A percentile compares a stretch with the other conserved stretches of the same genome.
phyloP scores from a whole-genome alignment of 805 yeast species.

The Candida ponderosae region DNA sequence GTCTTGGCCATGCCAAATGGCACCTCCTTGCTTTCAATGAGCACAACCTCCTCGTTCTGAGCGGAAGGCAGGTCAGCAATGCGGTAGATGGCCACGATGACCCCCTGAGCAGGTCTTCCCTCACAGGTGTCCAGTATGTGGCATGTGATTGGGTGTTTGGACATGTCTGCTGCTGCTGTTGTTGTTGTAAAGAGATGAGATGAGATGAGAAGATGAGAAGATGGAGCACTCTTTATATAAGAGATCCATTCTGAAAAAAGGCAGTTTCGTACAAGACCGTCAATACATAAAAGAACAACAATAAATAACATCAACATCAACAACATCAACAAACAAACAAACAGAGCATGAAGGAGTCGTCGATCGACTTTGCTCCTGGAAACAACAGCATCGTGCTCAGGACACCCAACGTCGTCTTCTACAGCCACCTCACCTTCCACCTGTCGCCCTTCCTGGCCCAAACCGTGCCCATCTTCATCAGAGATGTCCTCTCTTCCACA shows the following conservation, averaged over 20 bases:
- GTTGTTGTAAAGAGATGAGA: too few species aligned
- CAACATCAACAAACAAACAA: too few species aligned
- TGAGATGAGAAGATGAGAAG: too few species aligned
- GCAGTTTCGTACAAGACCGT: too few species aligned
- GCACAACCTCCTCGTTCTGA: conserved; percentile 18
- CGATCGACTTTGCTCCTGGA: conserved; percentile 18
- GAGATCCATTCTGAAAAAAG: too few species aligned
- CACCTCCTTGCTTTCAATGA: conserved; percentile 19
- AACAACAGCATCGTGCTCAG: conserved; percentile 18
- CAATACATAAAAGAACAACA: too few species aligned
- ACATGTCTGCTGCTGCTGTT: too few species aligned
- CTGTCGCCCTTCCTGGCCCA: conserved; percentile 21
- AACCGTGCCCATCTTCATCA: conserved; percentile 22
- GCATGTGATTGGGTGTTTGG: conserved; percentile 63
- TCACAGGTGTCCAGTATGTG: conserved; percentile 79
- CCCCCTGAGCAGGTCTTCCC: conserved; percentile 78
- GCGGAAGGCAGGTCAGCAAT: conserved; percentile 14
- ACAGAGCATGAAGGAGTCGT: neutral
- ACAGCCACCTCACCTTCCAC: conserved; percentile 27
- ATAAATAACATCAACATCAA: too few species aligned
- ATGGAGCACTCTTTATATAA: too few species aligned
- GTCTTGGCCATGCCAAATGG: conserved; percentile 68
- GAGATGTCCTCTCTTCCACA: conserved; percentile 19
- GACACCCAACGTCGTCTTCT: conserved; percentile 21
- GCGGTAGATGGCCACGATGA: conserved; percentile 53